phyloP scores from a whole-genome alignment of 257 asterid genomes.

The Eucommia ulmoides region DNA sequence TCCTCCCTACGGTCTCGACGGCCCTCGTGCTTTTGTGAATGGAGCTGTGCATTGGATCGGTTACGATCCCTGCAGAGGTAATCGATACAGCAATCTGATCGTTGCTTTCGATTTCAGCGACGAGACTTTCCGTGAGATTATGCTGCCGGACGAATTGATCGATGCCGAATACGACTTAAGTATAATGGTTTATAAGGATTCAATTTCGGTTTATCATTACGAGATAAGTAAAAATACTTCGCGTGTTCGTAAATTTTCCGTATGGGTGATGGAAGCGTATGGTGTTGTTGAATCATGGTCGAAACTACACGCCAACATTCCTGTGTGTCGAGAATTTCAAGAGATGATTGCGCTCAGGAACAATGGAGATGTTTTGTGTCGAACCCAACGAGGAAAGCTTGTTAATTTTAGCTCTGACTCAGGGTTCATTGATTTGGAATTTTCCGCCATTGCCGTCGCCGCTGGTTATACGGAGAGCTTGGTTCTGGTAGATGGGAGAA shows the following conservation, averaged over 20 bases:
- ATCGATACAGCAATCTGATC: conserved; percentile 14
- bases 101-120: conserved; percentile 24
- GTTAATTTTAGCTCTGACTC: conserved; percentile 20
- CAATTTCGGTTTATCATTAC: conserved; percentile 26
- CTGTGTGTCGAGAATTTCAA: conserved; percentile 11
- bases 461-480: conserved; percentile 33
- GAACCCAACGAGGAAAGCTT: conserved; percentile 13
- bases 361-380: conserved; percentile 31
- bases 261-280: conserved; percentile 54
- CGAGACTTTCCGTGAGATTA: conserved; percentile 33
- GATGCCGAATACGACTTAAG: conserved; percentile 6
- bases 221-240: conserved; percentile 4
- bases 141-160: conserved; percentile 29
- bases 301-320: conserved; percentile 30
- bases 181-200: conserved; percentile 14
- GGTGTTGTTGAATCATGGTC: conserved; percentile 44
- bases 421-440: conserved; percentile 17
- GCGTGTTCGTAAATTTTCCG: conserved; percentile 11
- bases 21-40: conserved; percentile 15
- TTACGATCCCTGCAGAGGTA: conserved; percentile 8
- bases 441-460: conserved; percentile 27
- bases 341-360: conserved; percentile 31
- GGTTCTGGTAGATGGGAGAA: conserved; percentile 21
- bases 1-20: conserved; percentile 11
- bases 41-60: conserved; percentile 29